Conservation (phyloP, 2,329 filamentous ascomycete species). For the Tolypocladium nubicola region DNA sequence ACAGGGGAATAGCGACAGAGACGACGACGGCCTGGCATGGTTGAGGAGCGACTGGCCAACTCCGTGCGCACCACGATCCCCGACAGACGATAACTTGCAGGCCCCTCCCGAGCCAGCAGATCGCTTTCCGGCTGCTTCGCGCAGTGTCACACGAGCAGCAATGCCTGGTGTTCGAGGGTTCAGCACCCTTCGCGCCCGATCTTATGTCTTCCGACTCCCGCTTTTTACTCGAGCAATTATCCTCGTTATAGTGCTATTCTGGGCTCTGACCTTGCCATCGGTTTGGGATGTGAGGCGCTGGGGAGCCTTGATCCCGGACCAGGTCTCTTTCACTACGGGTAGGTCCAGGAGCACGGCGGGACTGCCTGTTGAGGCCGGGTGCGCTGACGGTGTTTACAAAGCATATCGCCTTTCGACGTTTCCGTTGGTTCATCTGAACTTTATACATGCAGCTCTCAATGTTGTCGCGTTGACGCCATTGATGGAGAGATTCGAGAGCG, state of each 20-base stretch:
- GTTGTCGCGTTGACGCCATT: slow-evolving; percentile 73
- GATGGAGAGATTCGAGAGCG: slow-evolving; percentile 84
- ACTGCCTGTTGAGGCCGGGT: background rate
- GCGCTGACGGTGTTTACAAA: slow-evolving; percentile 23
- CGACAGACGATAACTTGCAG: background rate
- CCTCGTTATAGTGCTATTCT: slow-evolving; percentile 49
- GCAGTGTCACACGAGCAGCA: background rate
- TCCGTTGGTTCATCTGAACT: slow-evolving; percentile 71
- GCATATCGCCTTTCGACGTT: slow-evolving; percentile 92
- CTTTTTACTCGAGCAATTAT: slow-evolving; percentile 70
- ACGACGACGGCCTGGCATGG: background rate
- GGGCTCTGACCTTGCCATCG: slow-evolving; percentile 57
- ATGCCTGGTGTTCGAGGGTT: slow-evolving; percentile 31
- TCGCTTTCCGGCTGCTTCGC: background rate
- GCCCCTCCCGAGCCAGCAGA: background rate
- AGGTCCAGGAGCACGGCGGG: slow-evolving; percentile 9
- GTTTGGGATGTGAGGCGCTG: slow-evolving; percentile 65
- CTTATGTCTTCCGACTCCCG: slow-evolving; percentile 76
- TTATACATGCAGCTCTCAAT: slow-evolving; percentile 76
- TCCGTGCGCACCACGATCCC: background rate
- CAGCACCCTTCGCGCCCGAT: slow-evolving; percentile 63
- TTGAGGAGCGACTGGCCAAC: background rate
- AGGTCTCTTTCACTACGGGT: slow-evolving; percentile 64
- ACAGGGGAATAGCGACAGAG: background rate
- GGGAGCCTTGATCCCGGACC: slow-evolving; percentile 68